phyloP scores from a whole-genome alignment of 2,329 filamentous ascomycete species.

The Trichophyton verrucosum region DNA sequence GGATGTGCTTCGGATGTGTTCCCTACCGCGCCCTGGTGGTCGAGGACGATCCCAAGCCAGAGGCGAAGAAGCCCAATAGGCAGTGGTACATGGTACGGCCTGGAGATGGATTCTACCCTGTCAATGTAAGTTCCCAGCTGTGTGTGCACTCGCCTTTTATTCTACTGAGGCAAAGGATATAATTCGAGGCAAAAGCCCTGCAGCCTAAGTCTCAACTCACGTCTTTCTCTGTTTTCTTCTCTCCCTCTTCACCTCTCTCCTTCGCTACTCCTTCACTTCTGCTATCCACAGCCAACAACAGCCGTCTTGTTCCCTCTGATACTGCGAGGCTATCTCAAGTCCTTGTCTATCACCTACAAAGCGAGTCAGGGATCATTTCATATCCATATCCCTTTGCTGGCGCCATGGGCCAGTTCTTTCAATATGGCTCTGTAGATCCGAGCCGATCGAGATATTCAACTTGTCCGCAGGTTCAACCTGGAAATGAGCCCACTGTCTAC shows the following conservation, averaged over 20 bases:
- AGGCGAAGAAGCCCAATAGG: slow-evolving; percentile 7
- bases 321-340: background rate
- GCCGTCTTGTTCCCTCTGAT: background rate
- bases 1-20: slow-evolving; percentile 12
- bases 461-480: background rate
- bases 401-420: slow-evolving; percentile 11
- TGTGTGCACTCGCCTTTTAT: background rate
- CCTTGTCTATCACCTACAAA: background rate
- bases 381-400: background rate
- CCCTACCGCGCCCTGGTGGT: slow-evolving; percentile 12
- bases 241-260: background rate
- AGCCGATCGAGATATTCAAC: slow-evolving; percentile 1
- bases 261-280: background rate
- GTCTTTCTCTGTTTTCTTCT: background rate
- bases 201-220: background rate
- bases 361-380: too few species aligned
- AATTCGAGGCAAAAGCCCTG: background rate
- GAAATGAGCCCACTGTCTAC: slow-evolving; percentile 10
- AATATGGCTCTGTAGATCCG: slow-evolving; percentile 12
- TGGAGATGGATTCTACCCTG: slow-evolving; percentile 12
- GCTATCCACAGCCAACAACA: background rate
- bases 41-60: slow-evolving; percentile 12
- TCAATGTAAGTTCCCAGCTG: slow-evolving; percentile 5
- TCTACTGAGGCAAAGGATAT: background rate
- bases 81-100: slow-evolving; percentile 13